Base-by-base conservation (phyloP, 208 protist genomes). In the Phytomonas francai region DNA sequence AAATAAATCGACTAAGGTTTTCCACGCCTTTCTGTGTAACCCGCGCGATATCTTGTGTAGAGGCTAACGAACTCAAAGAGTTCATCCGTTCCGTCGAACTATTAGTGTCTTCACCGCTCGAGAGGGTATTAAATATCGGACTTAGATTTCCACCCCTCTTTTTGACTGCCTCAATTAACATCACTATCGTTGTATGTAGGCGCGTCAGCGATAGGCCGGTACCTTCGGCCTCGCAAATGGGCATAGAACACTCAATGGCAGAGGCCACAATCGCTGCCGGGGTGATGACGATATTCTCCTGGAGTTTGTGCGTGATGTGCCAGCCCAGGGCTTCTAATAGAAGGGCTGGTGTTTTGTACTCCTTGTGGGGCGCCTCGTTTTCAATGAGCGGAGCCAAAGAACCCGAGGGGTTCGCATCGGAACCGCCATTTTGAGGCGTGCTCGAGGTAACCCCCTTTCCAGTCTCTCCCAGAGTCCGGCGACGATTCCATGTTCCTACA, bases 231-330 rank as follows among this genome's bases (percentile, higher is more conserved):
- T 54, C 45, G 6, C 45, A 54, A 54, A 54, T 25, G 45, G 45
- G 45, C 19, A 54, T 19, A 42, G 65, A 30, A 31, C 70, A 81
- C 69, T 91, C 76, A 19, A 95, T 56, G 54, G 87, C 73, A 7
- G 81, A 80, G 0, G 88, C 76, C 14, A 97, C 76, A n/a, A 97
- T 67, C 36, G 85, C 74, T 11, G 87, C 79, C 1, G 92, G 81
- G 8, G 89, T 94, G 25, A 95, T 80, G 30, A 94, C 74, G 29
- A 83, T 86, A 72, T 86, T 87, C 36, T 77, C 67, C 76, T 95
- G 78, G 61, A 63, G 59, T 63, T 56, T 63, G 59, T 34, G 59
- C 32, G 59, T 39, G 16, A 63, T 63, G 22, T 63, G 59, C 32
- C 34, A 63, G 19, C 32, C n/a, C 0, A 42, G 39, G 39, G 67